Evolutionary conservation across 2,329 filamentous ascomycete species (phyloP).

Genomic region (Xylaria sp.): DNA sequence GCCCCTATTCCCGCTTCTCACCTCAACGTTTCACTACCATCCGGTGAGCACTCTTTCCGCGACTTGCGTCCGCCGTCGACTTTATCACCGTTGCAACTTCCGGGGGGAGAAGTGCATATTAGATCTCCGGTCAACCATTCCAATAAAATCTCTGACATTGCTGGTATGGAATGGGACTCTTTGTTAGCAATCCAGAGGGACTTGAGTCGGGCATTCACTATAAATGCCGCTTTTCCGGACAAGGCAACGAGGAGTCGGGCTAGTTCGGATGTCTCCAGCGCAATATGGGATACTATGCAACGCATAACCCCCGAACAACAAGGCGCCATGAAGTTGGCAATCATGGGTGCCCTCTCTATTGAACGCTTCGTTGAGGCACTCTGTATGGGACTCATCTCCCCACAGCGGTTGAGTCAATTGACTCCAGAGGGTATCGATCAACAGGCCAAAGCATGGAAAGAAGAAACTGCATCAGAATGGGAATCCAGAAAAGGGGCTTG

Average conservation of each 20-base stretch:
- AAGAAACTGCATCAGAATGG: conserved; percentile 37
- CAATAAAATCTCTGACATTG: neutral
- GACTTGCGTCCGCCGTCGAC: conserved; percentile 4
- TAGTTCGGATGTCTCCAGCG: conserved; percentile 32
- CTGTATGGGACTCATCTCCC: conserved; percentile 35
- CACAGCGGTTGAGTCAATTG: conserved; percentile 39
- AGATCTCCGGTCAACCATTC: conserved; percentile 12
- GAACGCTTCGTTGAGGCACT: conserved; percentile 44
- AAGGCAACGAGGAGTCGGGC: conserved; percentile 24
- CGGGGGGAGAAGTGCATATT: conserved; percentile 35
- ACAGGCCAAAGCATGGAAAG: conserved; percentile 24
- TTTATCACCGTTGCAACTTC: conserved; percentile 27
- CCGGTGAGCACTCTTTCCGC: neutral
- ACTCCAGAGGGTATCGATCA: conserved; percentile 25
- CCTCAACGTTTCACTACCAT: neutral
- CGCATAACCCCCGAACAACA: conserved; percentile 21
- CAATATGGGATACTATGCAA: conserved; percentile 33
- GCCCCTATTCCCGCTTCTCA: neutral
- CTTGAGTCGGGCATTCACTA: conserved; percentile 37
- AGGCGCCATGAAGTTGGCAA: conserved; percentile 33
- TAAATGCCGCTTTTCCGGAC: conserved; percentile 16
- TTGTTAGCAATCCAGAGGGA: conserved; percentile 40
- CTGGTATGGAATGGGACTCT: conserved; percentile 26
- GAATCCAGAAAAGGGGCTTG: conserved; percentile 25
- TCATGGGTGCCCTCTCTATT: conserved; percentile 38